A percentile compares a stretch with the other conserved stretches of the same genome.
Conservation (phyloP, 2,329 filamentous ascomycete species). For the Cladophialophora yegresii region DNA sequence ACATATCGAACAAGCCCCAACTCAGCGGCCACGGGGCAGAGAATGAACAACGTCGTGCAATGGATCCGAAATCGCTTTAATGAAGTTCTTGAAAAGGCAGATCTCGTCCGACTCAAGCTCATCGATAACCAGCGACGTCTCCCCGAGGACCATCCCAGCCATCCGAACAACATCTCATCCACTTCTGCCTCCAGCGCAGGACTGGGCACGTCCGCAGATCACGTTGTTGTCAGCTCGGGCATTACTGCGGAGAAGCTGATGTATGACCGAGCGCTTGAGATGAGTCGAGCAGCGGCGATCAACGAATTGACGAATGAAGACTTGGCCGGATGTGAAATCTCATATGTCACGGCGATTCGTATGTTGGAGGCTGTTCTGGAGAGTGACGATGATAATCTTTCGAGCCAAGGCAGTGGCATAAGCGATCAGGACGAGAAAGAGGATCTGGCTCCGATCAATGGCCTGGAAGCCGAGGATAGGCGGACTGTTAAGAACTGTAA, state of each 20-base stretch:
- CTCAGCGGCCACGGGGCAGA: conserved; percentile 59
- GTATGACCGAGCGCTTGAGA: conserved; percentile 95
- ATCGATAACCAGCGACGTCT: conserved; percentile 81
- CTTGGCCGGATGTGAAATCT: conserved; percentile 81
- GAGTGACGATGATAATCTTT: conserved; percentile 62
- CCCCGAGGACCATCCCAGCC: conserved; percentile 79
- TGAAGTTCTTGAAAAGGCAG: conserved; percentile 93
- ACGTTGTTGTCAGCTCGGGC: conserved; percentile 80
- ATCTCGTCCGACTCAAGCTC: conserved; percentile 86
- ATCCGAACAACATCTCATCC: conserved; percentile 73
- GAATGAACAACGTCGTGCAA: conserved; percentile 91
- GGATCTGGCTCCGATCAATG: conserved; percentile 47
- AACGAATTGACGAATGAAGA: conserved; percentile 94
- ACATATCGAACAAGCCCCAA: conserved; percentile 48
- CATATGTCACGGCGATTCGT: conserved; percentile 87
- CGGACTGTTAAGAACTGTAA: conserved; percentile 54
- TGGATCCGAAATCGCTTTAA: conserved; percentile 96
- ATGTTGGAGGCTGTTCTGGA: conserved; percentile 96
- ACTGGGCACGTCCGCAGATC: conserved; percentile 68
- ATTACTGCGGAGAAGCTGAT: conserved; percentile 95
- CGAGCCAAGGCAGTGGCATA: conserved; percentile 37
- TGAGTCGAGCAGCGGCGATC: conserved; percentile 92
- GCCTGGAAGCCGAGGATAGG: conserved; percentile 51
- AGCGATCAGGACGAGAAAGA: conserved; percentile 39
- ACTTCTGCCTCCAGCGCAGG: conserved; percentile 60